These are phyloP conservation scores for Codiaeum variegatum DNA, from an alignment of 441 rosid genomes.

Conservation along the genomic window DNA sequence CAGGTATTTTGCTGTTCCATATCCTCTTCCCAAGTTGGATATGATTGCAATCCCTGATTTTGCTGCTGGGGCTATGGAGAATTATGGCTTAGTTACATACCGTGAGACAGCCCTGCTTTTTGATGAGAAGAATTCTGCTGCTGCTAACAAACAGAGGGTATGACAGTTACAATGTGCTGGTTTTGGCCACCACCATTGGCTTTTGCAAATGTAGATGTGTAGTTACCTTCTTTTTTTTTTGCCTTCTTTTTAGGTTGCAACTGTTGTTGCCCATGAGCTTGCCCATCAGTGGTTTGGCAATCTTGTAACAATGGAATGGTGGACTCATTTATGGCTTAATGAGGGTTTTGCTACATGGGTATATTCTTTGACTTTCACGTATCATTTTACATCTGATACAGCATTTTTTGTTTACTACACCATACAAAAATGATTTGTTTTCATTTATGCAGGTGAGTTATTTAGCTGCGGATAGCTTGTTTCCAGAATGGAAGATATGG, in stretches of 20 bases:
- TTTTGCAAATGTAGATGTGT: slow-evolving; percentile 2
- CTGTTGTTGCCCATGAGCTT: slow-evolving; percentile 92
- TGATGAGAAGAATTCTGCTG: slow-evolving; percentile 91
- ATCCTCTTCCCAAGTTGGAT: slow-evolving; percentile 87
- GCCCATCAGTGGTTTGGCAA: slow-evolving; percentile 99
- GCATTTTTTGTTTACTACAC: background rate
- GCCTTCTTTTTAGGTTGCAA: slow-evolving; percentile 60
- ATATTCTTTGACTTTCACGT: slow-evolving; percentile 26
- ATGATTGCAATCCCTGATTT: slow-evolving; percentile 97
- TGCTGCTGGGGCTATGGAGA: slow-evolving; percentile 99
- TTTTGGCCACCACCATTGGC: slow-evolving; percentile 5
- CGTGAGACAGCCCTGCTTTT: slow-evolving; percentile 88
- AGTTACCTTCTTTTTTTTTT: slow-evolving; percentile 11
- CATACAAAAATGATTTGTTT: slow-evolving; percentile 16
- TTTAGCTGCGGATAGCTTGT: slow-evolving; percentile 80
- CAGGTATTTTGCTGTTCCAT: slow-evolving; percentile 87
- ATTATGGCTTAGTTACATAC: slow-evolving; percentile 89
- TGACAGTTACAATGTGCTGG: slow-evolving; percentile 3
- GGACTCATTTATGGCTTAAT: slow-evolving; percentile 96
- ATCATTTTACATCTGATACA: background rate
- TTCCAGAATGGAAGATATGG: slow-evolving; percentile 98
- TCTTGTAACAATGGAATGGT: slow-evolving; percentile 99
- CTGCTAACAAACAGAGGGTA: slow-evolving; percentile 94
- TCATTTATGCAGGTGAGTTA: slow-evolving; percentile 75
- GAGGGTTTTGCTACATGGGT: slow-evolving; percentile 99